Evolutionary conservation across 306 rosid species (phyloP).

Genomic region (Inga leiocalycina): DNA sequence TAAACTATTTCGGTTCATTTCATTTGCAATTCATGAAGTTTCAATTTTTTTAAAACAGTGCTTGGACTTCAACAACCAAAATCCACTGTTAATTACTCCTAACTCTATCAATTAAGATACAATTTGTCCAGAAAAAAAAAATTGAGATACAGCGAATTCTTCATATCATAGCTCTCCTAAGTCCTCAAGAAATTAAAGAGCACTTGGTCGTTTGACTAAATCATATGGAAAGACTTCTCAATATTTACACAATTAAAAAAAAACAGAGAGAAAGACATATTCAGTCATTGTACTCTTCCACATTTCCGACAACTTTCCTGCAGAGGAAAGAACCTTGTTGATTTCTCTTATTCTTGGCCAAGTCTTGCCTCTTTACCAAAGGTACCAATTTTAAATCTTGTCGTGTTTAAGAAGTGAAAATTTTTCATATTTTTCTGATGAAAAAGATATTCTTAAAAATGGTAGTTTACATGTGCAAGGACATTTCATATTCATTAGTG

Average conservation of each 20-base stretch:
- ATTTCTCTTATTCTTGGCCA: neutral
- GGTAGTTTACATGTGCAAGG: neutral
- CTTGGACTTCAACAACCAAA: neutral
- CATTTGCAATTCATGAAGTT: neutral
- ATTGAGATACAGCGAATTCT: neutral
- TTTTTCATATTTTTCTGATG: neutral
- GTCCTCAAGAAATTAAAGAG: neutral
- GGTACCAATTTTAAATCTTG: neutral
- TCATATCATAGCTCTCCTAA: neutral
- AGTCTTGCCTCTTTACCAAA: neutral
- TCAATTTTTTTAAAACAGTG: neutral
- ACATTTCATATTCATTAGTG: neutral
- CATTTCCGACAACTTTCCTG: neutral
- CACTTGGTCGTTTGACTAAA: neutral
- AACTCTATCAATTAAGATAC: neutral
- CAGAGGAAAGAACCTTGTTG: neutral
- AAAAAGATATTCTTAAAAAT: neutral
- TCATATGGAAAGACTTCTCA: neutral
- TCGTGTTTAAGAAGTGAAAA: neutral
- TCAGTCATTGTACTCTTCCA: neutral
- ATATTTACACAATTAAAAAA: neutral
- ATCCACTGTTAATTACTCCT: neutral
- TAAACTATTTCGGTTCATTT: neutral
- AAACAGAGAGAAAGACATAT: neutral
- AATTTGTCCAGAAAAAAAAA: neutral